These are phyloP conservation scores for Filobasidium floriforme DNA, from an alignment of 768 basidiomycete species.

Conservation along the genomic window DNA sequence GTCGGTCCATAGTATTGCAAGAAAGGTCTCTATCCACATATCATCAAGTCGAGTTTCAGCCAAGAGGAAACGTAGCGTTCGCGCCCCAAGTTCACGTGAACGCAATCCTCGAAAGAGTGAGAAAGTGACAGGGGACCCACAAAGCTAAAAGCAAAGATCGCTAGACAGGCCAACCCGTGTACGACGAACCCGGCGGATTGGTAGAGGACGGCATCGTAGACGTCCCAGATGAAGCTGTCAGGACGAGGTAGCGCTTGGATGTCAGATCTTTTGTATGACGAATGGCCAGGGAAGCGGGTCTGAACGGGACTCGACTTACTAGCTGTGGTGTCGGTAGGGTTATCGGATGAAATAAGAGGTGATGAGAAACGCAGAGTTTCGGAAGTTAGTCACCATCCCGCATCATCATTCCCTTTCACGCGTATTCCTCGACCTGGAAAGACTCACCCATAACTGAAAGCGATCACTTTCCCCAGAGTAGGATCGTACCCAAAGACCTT, in stretches of 20 bases:
- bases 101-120: too few species aligned
- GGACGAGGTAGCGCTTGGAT: slow-evolving; percentile 41
- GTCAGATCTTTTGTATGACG: too few species aligned
- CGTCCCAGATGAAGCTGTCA: slow-evolving; percentile 65
- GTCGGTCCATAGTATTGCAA: slow-evolving; percentile 68
- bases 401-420: not conserved
- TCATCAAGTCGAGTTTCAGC: too few species aligned
- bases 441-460: slow-evolving; percentile 63
- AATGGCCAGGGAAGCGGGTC: not conserved
- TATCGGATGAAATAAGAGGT: too few species aligned
- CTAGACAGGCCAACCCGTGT: slow-evolving; percentile 65
- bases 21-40: slow-evolving; percentile 56
- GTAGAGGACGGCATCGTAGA: slow-evolving; percentile 58
- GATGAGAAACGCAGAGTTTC: too few species aligned
- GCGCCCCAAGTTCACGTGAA: too few species aligned
- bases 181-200: slow-evolving; percentile 68
- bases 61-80: too few species aligned
- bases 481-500: slow-evolving; percentile 70
- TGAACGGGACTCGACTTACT: slow-evolving; percentile 4
- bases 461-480: slow-evolving; percentile 54
- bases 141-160: slow-evolving; percentile 62
- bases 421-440: not conserved
- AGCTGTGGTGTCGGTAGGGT: not conserved
- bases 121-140: too few species aligned
- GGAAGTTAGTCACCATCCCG: too few species aligned